Percentiles rank a stretch among this genome's conserved stretches.
phyloP scores from a whole-genome alignment of 176 grass and related monocot genomes.

The Aegilops longissima region DNA sequence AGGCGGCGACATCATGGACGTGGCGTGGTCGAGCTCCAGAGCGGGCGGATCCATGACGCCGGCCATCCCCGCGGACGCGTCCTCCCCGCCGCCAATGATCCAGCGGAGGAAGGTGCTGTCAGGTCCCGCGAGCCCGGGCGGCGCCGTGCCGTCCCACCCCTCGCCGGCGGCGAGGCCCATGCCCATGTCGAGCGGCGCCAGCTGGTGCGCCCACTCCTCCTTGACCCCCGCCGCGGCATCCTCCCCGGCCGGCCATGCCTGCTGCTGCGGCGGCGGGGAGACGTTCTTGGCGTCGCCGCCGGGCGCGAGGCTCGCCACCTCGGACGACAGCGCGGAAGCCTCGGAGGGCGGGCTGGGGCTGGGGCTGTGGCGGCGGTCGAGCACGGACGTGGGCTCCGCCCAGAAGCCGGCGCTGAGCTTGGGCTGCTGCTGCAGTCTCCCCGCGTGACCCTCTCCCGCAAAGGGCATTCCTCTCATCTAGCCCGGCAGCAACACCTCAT shows the following conservation, averaged over 20 bases:
- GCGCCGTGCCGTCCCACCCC: slow-evolving; percentile 40
- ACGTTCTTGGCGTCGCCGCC: slow-evolving; percentile 37
- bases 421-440: slow-evolving; percentile 29
- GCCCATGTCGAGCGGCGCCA: slow-evolving; percentile 64
- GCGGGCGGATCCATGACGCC: slow-evolving; percentile 56
- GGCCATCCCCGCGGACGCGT: slow-evolving; percentile 41
- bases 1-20: slow-evolving; percentile 27
- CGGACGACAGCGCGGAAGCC: slow-evolving; percentile 81
- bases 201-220: slow-evolving; percentile 64
- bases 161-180: slow-evolving; percentile 45
- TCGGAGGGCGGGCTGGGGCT: slow-evolving; percentile 67
- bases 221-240: slow-evolving; percentile 44
- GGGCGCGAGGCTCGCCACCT: slow-evolving; percentile 54
- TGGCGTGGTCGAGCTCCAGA: slow-evolving; percentile 50
- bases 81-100: slow-evolving; percentile 87
- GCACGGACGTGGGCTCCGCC: slow-evolving; percentile 83
- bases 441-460: slow-evolving; percentile 63
- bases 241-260: slow-evolving; percentile 41
- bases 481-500: slow-evolving; percentile 50
- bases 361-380: slow-evolving; percentile 81
- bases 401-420: slow-evolving; percentile 40
- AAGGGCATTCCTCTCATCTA: slow-evolving; percentile 99
- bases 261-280: slow-evolving; percentile 37
- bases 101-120: slow-evolving; percentile 76
- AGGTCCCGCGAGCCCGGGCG: slow-evolving; percentile 6